Evolutionary conservation across 306 rosid genomes (phyloP).

Genomic region (Pachyrhizus erosus): DNA sequence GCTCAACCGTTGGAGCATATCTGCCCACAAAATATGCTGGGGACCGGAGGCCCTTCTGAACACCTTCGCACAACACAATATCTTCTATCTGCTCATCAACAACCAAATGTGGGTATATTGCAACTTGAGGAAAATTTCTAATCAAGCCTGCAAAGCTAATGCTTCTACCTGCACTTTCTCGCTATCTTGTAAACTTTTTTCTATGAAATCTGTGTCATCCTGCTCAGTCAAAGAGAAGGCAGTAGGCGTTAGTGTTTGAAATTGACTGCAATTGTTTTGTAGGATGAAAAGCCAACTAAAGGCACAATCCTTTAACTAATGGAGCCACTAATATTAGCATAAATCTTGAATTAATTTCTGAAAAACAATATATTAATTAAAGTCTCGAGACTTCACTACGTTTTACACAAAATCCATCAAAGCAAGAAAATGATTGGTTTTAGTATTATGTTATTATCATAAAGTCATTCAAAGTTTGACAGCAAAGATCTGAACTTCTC

Average conservation of each 20-base stretch:
- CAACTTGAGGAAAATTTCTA: not conserved
- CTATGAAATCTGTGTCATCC: slow-evolving; percentile 68
- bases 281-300: not conserved
- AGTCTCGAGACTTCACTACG: not conserved
- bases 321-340: not conserved
- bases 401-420: not conserved
- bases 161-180: slow-evolving; percentile 82
- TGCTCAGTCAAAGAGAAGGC: slow-evolving; percentile 39
- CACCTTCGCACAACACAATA: slow-evolving; percentile 76
- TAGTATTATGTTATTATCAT: slow-evolving; percentile 8
- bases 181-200: slow-evolving; percentile 77
- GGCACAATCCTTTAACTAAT: not conserved
- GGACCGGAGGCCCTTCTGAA: slow-evolving; percentile 85
- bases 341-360: slow-evolving; percentile 6
- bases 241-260: not conserved
- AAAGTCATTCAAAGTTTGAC: slow-evolving; percentile 8
- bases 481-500: not conserved
- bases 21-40: slow-evolving; percentile 78
- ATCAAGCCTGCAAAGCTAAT: not conserved
- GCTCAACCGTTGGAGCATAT: slow-evolving; percentile 84
- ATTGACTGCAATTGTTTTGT: slow-evolving; percentile 15
- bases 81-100: slow-evolving; percentile 71
- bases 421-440: not conserved
- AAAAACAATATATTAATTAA: slow-evolving; percentile 6
- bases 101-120: slow-evolving; percentile 18